Conservation (phyloP, 2,329 filamentous ascomycete species). For the Phaeosphaeriaceae sp. region DNA sequence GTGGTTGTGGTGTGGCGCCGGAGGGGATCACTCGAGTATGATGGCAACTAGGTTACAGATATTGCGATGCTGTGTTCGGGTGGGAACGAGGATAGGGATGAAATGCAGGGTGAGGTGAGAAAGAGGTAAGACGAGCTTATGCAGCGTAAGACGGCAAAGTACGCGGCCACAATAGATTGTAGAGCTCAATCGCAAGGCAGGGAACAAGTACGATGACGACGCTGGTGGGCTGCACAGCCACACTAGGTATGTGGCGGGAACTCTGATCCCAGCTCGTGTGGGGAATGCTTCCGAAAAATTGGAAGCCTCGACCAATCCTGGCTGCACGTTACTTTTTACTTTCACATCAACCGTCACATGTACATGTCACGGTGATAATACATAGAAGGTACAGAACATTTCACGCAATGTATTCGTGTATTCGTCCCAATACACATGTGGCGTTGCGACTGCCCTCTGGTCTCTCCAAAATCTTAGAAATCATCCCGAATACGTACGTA, state of each 20-base stretch:
- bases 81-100: slow-evolving; percentile 1
- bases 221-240: slow-evolving; percentile 3
- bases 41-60: background rate
- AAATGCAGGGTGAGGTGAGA: background rate
- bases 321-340: background rate
- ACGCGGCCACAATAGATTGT: background rate
- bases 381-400: slow-evolving; percentile 4
- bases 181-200: background rate
- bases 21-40: no score
- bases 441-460: slow-evolving; percentile 65
- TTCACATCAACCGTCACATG: background rate
- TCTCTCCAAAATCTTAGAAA: slow-evolving; percentile 62
- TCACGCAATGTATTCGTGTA: slow-evolving; percentile 52
- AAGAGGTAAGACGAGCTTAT: slow-evolving; percentile 1
- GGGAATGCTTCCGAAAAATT: background rate
- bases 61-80: slow-evolving; percentile 5
- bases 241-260: background rate
- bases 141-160: background rate
- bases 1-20: background rate
- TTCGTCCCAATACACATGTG: slow-evolving; percentile 59
- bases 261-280: background rate
- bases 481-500: slow-evolving; percentile 68
- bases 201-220: slow-evolving; percentile 16
- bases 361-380: slow-evolving; percentile 15
- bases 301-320: background rate